phyloP scores from a whole-genome alignment of 1,284 basidiomycete genomes.

The Trichosporon ovoides region DNA sequence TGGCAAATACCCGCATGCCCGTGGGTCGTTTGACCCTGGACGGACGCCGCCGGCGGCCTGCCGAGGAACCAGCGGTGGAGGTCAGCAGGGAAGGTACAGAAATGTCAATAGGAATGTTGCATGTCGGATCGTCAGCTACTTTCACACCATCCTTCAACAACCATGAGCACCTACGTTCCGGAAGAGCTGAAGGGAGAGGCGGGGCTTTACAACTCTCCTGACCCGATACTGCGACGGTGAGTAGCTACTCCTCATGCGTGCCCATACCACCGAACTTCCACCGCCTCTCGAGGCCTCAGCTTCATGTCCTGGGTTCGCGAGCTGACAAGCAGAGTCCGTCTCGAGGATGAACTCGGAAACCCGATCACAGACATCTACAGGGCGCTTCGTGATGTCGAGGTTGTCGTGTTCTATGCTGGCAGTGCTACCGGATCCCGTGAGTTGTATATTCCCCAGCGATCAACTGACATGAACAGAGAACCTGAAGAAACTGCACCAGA shows the following conservation, averaged over 20 bases:
- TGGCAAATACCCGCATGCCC: too few species aligned
- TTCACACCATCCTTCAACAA: neutral
- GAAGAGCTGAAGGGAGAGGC: constrained; percentile 39
- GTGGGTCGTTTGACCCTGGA: too few species aligned
- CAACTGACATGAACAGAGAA: constrained; percentile 15
- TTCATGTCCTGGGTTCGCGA: too few species aligned
- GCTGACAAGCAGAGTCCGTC: constrained; percentile 35
- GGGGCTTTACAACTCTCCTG: constrained; percentile 40
- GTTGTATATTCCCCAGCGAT: constrained; percentile 5
- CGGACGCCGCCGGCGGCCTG: too few species aligned
- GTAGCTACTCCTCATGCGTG: constrained; percentile 14
- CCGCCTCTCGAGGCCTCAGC: neutral
- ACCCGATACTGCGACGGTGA: constrained; percentile 44
- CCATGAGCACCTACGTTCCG: constrained; percentile 22
- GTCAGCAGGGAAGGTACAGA: too few species aligned
- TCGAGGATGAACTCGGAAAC: constrained; percentile 42
- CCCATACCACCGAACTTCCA: too few species aligned
- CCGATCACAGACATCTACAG: constrained; percentile 38
- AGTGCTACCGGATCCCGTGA: constrained; percentile 38
- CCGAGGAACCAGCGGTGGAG: too few species aligned
- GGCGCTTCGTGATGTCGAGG: constrained; percentile 40
- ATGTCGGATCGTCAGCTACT: neutral
- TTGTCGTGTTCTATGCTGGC: constrained; percentile 47
- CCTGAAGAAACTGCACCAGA: constrained; percentile 10
- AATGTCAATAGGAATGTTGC: neutral